Base-by-base conservation (phyloP, 805 yeast species). In the Komagataella populi region DNA sequence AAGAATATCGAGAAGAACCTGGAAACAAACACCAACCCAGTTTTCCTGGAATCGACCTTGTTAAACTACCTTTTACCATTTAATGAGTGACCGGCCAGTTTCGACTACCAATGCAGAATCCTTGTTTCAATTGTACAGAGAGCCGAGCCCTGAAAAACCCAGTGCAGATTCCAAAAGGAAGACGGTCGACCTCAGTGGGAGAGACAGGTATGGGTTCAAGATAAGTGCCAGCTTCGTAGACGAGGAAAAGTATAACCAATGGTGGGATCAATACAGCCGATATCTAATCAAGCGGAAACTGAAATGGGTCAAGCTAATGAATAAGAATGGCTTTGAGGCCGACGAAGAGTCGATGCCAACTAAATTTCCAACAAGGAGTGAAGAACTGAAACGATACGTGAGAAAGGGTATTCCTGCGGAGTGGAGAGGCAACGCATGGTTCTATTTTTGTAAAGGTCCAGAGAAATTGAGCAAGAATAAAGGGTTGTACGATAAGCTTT, bases 361-460 rank as follows among this genome's bases (percentile, higher is more conserved):
- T 0, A 65, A 87, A 55, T 87, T 84, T 57, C 96, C 96, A 0
- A 80, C 91, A 1, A 77, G 76, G 54, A 83, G 89, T 3, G 90
- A 83, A 53, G 87, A 84, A 57, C 71, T 88, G 55, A 84, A 85
- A 60, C 76, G 95, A 53, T 83, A 87, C 59, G 79, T 93, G 10
- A 76, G 97, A 52, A 86, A 86, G 63, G 99, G 99, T 10, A 83
- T 91, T 8, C 98, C 99, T 0, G 90, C 96, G 0, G 96, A 88
- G 62, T 91, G 96, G 97, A 72, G 99, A 57, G 99, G 99, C 1
- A 78, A 79, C 56, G 96, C 97, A 0, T 91, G 99, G 99, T 91
- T 93, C 74, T 83, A 81, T 70, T 91, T 87, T 65, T 95, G 96
- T 6, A 81, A 82, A 23, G 99, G 98, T 2, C 55, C 58, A 45